Evolutionary conservation across 108 stramenopile genomes (phyloP).

Genomic region (Cyclotella atomus): DNA sequence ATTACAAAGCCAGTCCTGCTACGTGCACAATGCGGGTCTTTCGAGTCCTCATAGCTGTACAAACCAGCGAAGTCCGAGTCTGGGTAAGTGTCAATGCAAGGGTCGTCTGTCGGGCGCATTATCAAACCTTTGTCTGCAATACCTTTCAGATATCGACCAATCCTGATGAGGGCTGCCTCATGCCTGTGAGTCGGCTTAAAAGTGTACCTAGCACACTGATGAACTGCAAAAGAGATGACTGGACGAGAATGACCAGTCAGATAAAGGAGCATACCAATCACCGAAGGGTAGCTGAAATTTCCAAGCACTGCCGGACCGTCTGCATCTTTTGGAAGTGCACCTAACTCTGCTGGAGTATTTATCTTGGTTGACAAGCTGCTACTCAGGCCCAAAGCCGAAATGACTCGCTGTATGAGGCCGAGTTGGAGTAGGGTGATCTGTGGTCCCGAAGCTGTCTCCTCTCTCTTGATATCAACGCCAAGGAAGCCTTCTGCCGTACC

Average conservation of each 20-base stretch:
- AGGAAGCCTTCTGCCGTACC: not conserved
- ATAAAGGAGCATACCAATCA: slow-evolving; percentile 46
- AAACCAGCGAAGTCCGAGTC: slow-evolving; percentile 34
- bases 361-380: not conserved
- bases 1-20: slow-evolving; percentile 56
- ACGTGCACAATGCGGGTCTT: slow-evolving; percentile 39
- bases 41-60: slow-evolving; percentile 21
- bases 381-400: not conserved
- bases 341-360: not conserved
- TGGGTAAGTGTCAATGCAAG: slow-evolving; percentile 28
- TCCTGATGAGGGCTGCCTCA: slow-evolving; percentile 40
- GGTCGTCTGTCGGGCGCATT: slow-evolving; percentile 4
- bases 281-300: slow-evolving; percentile 15
- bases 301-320: not conserved
- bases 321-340: not conserved
- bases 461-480: not conserved
- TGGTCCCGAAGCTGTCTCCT: not conserved
- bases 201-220: slow-evolving; percentile 41
- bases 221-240: slow-evolving; percentile 44
- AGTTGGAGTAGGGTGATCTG: not conserved
- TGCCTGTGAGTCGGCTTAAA: slow-evolving; percentile 35
- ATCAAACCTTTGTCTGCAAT: slow-evolving; percentile 16
- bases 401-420: not conserved
- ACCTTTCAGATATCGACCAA: slow-evolving; percentile 44
- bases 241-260: slow-evolving; percentile 25